phyloP scores from a whole-genome alignment of 768 basidiomycete species.

The Boletus patriciae region DNA sequence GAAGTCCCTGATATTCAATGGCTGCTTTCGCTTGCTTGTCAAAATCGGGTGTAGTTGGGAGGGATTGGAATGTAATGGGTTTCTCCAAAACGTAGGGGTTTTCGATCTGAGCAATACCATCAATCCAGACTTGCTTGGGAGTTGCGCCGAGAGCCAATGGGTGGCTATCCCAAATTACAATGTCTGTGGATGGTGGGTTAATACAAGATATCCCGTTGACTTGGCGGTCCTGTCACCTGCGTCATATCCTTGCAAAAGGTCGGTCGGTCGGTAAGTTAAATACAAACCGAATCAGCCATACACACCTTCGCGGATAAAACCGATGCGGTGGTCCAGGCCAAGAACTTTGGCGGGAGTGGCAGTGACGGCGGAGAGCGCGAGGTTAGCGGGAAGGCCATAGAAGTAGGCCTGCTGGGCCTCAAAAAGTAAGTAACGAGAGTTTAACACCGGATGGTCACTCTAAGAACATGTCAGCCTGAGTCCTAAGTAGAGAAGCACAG shows the following conservation, averaged over 20 bases:
- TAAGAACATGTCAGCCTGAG: slow-evolving; percentile 33
- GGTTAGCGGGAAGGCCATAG: slow-evolving; percentile 63
- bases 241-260: slow-evolving; percentile 53
- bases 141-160: slow-evolving; percentile 77
- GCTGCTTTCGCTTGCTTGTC: slow-evolving; percentile 60
- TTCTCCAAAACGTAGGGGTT: slow-evolving; percentile 52
- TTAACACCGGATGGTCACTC: slow-evolving; percentile 54
- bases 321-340: slow-evolving; percentile 76
- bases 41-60: slow-evolving; percentile 61
- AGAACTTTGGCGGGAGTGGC: slow-evolving; percentile 68
- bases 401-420: slow-evolving; percentile 69
- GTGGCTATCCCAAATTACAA: slow-evolving; percentile 77
- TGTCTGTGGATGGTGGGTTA: slow-evolving; percentile 40
- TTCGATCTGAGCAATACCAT: slow-evolving; percentile 72
- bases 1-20: slow-evolving; percentile 66
- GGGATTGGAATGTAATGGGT: slow-evolving; percentile 48
- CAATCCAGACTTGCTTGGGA: slow-evolving; percentile 80
- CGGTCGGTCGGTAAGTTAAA: neutral
- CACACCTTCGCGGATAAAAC: slow-evolving; percentile 54
- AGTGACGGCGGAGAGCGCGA: slow-evolving; percentile 70
- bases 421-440: slow-evolving; percentile 55
- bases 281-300: neutral
- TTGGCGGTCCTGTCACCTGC: slow-evolving; percentile 45
- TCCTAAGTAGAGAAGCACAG: neutral
- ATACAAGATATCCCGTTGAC: neutral